Percentiles rank a stretch among this genome's conserved stretches.
Conservation (phyloP, 1,139 yeast species). For the Candida pseudoviswanathii region DNA sequence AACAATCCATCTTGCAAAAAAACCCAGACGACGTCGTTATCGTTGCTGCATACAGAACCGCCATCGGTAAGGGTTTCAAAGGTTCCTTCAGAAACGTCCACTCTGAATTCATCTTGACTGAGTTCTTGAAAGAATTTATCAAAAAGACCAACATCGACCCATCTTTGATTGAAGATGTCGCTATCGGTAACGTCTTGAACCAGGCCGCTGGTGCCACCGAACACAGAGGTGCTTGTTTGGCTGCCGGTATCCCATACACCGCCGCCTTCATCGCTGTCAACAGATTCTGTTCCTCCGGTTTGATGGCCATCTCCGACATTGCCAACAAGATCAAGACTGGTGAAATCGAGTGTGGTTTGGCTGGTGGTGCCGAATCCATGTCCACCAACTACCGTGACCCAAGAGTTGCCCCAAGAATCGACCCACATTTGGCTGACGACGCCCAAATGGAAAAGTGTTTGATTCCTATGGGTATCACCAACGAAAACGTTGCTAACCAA, state of each 20-base stretch:
- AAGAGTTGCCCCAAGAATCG: constrained; percentile 63
- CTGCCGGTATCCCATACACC: constrained; percentile 53
- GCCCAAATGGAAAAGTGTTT: constrained; percentile 35
- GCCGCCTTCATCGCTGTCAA: constrained; percentile 82
- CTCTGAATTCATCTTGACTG: constrained; percentile 70
- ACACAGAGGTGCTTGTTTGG: constrained; percentile 74
- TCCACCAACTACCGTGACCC: constrained; percentile 82
- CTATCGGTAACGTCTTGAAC: constrained; percentile 86
- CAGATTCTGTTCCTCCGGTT: constrained; percentile 94
- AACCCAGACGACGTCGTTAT: constrained; percentile 86
- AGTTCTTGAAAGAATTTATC: constrained; percentile 63
- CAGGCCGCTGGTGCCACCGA: constrained; percentile 92
- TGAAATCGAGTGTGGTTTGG: constrained; percentile 89
- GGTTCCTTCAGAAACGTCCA: constrained; percentile 79
- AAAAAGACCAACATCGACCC: constrained; percentile 66
- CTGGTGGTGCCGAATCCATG: constrained; percentile 94
- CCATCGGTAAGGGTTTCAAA: constrained; percentile 82
- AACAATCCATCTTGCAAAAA: constrained; percentile 51
- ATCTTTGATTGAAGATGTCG: constrained; percentile 73
- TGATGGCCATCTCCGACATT: constrained; percentile 85
- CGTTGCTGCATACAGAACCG: constrained; percentile 87
- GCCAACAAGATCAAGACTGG: constrained; percentile 87
- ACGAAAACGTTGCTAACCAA: constrained; percentile 44
- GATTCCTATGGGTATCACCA: constrained; percentile 80
- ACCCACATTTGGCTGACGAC: constrained; percentile 41